Base-by-base conservation (phyloP, 106 monocot species). In the Amphibolis antarctica region DNA sequence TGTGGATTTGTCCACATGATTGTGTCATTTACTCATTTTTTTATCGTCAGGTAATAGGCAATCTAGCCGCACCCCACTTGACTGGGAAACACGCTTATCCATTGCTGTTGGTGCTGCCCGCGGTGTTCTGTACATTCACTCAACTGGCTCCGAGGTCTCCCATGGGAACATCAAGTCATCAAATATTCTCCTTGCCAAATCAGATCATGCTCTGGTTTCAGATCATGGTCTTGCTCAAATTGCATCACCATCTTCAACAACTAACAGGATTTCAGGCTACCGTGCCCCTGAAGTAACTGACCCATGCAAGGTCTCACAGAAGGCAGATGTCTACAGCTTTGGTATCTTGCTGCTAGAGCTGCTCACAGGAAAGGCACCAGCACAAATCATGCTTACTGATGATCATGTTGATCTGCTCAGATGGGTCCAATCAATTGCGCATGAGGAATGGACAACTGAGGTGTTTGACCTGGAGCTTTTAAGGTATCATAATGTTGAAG, bases 131-230 rank as follows among this genome's bases (percentile, higher is more conserved):
- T 79, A 79, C 76, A 79, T 88, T 58, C 88, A 88, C 53, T 81
- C 88, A 10, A 63, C 68, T 0, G 59, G 73, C 57, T 71, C 73
- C 3, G 28, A 21, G 3, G 67, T 64, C 46, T 74, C 84, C 61
- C 88, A 88, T 21, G 84, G 88, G 29, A 81, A 84, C 74, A 78
- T 88, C 55, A 88, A 84, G 54, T 79, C 88, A 59, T 88, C 84
- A 63, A 88, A 88, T 71, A 51, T 88, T 62, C 84, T 88, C 53
- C 81, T 88, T 20, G 17, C 43, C 71, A 69, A 56, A 12, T 49
- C 66, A 1, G 29, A 66, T 24, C 64, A 65, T 9, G 73, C 81
- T 17, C 64, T 66, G 9, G 66, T 88, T n/a, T 84, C 88, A 1
- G 84, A 88, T 68, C 64, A 76, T 43, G 72, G 77, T 30, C 81